Evolutionary conservation across 371 early-diverging fungal genomes (phyloP), one percentile per base, ranked within the genome.

Genomic region (Syncephalis plumigaleata): DNA sequence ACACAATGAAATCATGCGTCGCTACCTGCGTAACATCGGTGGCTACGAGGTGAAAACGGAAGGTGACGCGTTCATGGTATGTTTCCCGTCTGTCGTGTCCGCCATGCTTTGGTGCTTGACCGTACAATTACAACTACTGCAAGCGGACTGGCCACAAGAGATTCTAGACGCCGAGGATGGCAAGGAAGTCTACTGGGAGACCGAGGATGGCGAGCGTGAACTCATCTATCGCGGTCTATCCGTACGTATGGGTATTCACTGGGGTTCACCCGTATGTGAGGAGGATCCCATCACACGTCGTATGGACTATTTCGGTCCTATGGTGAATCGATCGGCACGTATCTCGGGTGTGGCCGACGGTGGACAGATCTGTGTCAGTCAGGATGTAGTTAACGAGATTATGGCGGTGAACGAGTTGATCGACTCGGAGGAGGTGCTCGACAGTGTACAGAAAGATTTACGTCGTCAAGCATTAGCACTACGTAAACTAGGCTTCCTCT

Each of bases 11-110:
- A 71, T 81, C 2, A 87, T 95, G 87, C 71, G 93, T 7, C 71
- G 82, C 40, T 74, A 81, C 25, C 64, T 95, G 38, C 70, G 84
- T 39, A 74, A 72, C 36, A 76, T 81, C 36, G 90, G 90, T 27
- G 96, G 96, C 16, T 95, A 93, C 55, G 96, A 95, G 59, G 96
- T 95, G 44, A 93, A 93, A 59, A 93, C 91, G 2, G 96, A 95
- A 70, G 96, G 96, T 36, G 96, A 95, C 58, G 91, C 91, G 1
- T 86, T 93, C 56, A 91, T 92, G 87, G 90, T 91, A 21, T 81
- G 82, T 48, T 95, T 95, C 64, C 81, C 85, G 26, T 80, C 85
- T 42, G 79, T 84, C 2, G 68, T 83, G 3, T 72, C 81, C 17
- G 96, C 96, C 1, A 62, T 91, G 49, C 63, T 87, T 13, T 95